phyloP scores from a whole-genome alignment of 192 early-diverging fungal species.

The Coemansia sp. region DNA sequence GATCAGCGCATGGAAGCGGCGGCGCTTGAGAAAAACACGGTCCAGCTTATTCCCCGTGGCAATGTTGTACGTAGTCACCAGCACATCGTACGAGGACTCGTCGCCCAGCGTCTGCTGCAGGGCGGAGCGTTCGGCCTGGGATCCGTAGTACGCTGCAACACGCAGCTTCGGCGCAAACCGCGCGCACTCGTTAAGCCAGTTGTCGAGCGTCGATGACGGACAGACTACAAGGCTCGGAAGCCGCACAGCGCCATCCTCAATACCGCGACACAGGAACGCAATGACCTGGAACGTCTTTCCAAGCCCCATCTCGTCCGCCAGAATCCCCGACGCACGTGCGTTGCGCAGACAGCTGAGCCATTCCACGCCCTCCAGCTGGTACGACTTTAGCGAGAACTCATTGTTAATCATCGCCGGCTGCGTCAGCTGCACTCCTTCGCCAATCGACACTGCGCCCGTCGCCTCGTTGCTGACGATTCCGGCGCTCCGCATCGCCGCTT shows the following conservation, averaged over 20 bases:
- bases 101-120: slow-evolving; percentile 59
- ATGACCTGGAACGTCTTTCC: slow-evolving; percentile 95
- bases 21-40: slow-evolving; percentile 67
- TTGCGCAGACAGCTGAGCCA: slow-evolving; percentile 80
- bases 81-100: slow-evolving; percentile 58
- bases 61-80: slow-evolving; percentile 84
- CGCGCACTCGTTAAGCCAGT: slow-evolving; percentile 89
- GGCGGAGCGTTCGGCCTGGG: slow-evolving; percentile 57
- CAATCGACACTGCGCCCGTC: slow-evolving; percentile 45
- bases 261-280: slow-evolving; percentile 63
- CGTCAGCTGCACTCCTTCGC: slow-evolving; percentile 29
- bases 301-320: slow-evolving; percentile 85
- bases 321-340: slow-evolving; percentile 74
- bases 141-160: slow-evolving; percentile 66
- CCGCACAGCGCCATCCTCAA: slow-evolving; percentile 24
- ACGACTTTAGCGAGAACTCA: slow-evolving; percentile 70
- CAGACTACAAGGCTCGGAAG: slow-evolving; percentile 82
- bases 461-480: slow-evolving; percentile 44
- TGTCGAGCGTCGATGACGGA: slow-evolving; percentile 85
- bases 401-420: slow-evolving; percentile 66
- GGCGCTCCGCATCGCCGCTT: slow-evolving; percentile 28
- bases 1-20: slow-evolving; percentile 68
- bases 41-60: slow-evolving; percentile 72
- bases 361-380: slow-evolving; percentile 86
- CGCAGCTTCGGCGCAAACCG: slow-evolving; percentile 63